Conservation (phyloP, 805 yeast genomes). For the Candida montana region DNA sequence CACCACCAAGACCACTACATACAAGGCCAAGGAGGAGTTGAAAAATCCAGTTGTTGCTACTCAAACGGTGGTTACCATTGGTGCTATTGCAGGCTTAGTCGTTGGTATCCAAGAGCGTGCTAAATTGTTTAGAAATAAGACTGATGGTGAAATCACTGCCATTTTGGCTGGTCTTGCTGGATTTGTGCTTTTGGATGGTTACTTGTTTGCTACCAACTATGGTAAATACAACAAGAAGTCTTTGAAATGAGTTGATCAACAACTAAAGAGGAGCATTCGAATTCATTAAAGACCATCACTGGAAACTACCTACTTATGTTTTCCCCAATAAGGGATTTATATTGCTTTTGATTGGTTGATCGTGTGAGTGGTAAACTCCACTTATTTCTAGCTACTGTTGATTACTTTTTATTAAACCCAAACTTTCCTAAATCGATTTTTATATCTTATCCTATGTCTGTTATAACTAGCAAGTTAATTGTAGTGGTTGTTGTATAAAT, state of each 20-base stretch:
- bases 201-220: constrained; percentile 48
- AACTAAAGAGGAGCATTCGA: too few relatives aligned
- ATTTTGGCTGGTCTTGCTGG: constrained; percentile 51
- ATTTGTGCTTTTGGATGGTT: constrained; percentile 49
- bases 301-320: too few relatives aligned
- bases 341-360: too few relatives aligned
- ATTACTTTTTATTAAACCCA: too few relatives aligned
- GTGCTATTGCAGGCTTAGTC: constrained; percentile 44
- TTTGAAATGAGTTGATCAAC: constrained; percentile 2
- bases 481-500: too few relatives aligned
- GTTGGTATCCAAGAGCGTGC: constrained; percentile 47
- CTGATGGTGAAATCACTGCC: constrained; percentile 42
- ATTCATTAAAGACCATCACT: neutral
- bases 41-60: constrained; percentile 58
- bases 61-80: constrained; percentile 45
- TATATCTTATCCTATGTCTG: too few relatives aligned
- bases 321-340: too few relatives aligned
- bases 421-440: too few relatives aligned
- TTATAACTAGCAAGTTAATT: too few relatives aligned
- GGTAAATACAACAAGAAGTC: constrained; percentile 44
- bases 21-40: constrained; percentile 35
- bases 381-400: too few relatives aligned
- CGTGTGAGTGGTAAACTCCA: too few relatives aligned
- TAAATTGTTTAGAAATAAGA: constrained; percentile 37
- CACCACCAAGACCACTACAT: constrained; percentile 19